These are phyloP conservation scores for Nicotiana rustica DNA, from an alignment of 305 asterid species.

Conservation along the genomic window DNA sequence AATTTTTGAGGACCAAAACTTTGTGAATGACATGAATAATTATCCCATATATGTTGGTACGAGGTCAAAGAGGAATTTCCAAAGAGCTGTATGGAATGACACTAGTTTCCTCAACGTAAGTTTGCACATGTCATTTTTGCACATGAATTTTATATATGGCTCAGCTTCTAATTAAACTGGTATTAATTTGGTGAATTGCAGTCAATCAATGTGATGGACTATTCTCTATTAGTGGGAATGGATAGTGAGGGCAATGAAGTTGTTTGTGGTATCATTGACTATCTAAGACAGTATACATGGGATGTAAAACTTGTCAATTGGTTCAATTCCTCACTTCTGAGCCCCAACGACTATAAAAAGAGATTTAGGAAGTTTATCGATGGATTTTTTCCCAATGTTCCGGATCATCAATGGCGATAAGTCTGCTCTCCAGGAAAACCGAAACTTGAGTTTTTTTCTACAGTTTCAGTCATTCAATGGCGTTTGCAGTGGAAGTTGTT, in stretches of 20 bases:
- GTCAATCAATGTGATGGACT: constrained; percentile 83
- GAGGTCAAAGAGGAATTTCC: constrained; percentile 74
- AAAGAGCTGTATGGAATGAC: constrained; percentile 95
- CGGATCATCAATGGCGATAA: constrained; percentile 43
- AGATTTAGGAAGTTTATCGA: constrained; percentile 84
- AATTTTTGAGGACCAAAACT: constrained; percentile 85
- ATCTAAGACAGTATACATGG: constrained; percentile 87
- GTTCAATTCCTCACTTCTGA: constrained; percentile 83
- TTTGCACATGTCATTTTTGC: not conserved
- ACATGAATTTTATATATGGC: no score
- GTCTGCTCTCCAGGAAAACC: no score
- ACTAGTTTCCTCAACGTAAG: constrained; percentile 88
- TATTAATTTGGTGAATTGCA: constrained; percentile 41
- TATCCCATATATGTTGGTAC: constrained; percentile 85
- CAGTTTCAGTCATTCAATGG: no score
- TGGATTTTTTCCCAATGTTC: constrained; percentile 72
- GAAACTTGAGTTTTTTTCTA: no score
- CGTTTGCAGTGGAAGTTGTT: no score
- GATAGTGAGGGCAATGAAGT: constrained; percentile 73
- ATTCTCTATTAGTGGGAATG: constrained; percentile 77
- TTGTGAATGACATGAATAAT: constrained; percentile 92
- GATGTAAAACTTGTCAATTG: constrained; percentile 81
- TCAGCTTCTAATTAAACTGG: not conserved
- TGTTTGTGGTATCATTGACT: constrained; percentile 83
- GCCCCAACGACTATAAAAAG: constrained; percentile 78